phyloP scores from a whole-genome alignment of 1,139 yeast genomes.

The Yamadazyma dushanensis region DNA sequence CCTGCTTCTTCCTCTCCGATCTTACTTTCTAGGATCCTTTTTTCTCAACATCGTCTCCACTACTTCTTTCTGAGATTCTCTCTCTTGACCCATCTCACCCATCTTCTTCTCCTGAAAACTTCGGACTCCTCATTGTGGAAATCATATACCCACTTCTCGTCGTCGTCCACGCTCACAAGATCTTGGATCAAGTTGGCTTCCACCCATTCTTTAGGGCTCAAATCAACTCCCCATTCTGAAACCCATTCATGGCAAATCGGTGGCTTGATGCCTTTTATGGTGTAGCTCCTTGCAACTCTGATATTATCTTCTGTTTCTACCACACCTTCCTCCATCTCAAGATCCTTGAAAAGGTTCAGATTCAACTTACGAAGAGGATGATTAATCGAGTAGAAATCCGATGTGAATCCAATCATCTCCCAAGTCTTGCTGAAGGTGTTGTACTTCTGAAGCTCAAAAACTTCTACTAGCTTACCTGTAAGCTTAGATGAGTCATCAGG shows the following conservation, averaged over 20 bases:
- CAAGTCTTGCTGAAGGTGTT: slow-evolving; percentile 55
- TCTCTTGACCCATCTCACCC: slow-evolving; percentile 38
- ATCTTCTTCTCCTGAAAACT: slow-evolving; percentile 52
- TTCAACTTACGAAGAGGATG: slow-evolving; percentile 20
- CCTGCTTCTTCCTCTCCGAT: no score
- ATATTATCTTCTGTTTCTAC: slow-evolving; percentile 18
- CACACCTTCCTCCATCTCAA: slow-evolving; percentile 16
- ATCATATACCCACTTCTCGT: slow-evolving; percentile 81
- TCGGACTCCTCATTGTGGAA: slow-evolving; percentile 21
- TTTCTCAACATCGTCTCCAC: not conserved
- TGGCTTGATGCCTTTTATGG: slow-evolving; percentile 36
- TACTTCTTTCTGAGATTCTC: not conserved
- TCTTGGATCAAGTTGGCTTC: slow-evolving; percentile 47
- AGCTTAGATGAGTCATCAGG: slow-evolving; percentile 13
- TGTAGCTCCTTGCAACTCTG: slow-evolving; percentile 12
- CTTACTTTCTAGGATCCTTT: not conserved
- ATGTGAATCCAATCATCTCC: slow-evolving; percentile 57
- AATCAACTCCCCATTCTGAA: slow-evolving; percentile 58
- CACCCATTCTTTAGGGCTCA: slow-evolving; percentile 62
- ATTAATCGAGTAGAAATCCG: slow-evolving; percentile 52
- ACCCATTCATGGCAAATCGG: slow-evolving; percentile 60
- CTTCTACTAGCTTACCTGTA: slow-evolving; percentile 49
- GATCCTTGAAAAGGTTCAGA: slow-evolving; percentile 15
- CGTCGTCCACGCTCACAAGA: slow-evolving; percentile 59
- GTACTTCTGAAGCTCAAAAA: slow-evolving; percentile 69